A percentile compares a stretch with the other conserved stretches of the same genome.
These are phyloP conservation scores for Metarhizium sp. DNA, from an alignment of 2,329 filamentous ascomycete species.

Conservation along the genomic window DNA sequence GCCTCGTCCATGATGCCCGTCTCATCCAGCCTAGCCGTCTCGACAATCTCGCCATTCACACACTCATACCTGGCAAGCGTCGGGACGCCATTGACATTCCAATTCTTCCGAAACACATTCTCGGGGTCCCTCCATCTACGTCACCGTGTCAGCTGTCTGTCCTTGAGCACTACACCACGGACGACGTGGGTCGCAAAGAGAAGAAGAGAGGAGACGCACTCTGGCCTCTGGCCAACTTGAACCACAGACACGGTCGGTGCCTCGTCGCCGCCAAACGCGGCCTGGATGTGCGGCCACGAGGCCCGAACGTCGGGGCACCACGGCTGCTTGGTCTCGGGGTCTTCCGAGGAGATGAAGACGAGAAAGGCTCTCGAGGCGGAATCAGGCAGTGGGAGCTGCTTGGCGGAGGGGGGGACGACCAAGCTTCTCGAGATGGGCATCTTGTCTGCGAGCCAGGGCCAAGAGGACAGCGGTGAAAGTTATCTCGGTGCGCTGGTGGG, in stretches of 20 bases:
- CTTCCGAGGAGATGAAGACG: slow-evolving; percentile 25
- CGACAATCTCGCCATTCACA: slow-evolving; percentile 17
- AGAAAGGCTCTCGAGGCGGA: slow-evolving; percentile 15
- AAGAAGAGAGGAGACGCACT: slow-evolving; percentile 16
- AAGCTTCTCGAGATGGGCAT: slow-evolving; percentile 7
- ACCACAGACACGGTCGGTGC: slow-evolving; percentile 19
- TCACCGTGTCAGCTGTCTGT: no score
- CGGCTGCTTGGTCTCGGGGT: slow-evolving; percentile 23
- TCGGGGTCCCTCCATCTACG: slow-evolving; percentile 23
- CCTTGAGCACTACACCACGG: no score
- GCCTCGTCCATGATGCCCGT: slow-evolving; percentile 3
- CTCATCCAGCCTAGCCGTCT: slow-evolving; percentile 7
- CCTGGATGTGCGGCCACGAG: slow-evolving; percentile 21
- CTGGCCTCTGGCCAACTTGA: slow-evolving; percentile 23
- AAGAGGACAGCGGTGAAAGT: neutral
- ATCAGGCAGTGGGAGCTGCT: slow-evolving; percentile 1
- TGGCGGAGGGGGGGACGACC: slow-evolving; percentile 1
- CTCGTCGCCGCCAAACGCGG: slow-evolving; percentile 17
- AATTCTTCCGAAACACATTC: slow-evolving; percentile 24
- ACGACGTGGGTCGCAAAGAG: no score
- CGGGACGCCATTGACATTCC: slow-evolving; percentile 24
- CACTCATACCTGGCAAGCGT: slow-evolving; percentile 23
- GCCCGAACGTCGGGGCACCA: slow-evolving; percentile 31
- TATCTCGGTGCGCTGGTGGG: no score
- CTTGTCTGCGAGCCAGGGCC: neutral